These are phyloP conservation scores for Asterophora lycoperdoides DNA, from an alignment of 768 basidiomycete species.

Conservation along the genomic window DNA sequence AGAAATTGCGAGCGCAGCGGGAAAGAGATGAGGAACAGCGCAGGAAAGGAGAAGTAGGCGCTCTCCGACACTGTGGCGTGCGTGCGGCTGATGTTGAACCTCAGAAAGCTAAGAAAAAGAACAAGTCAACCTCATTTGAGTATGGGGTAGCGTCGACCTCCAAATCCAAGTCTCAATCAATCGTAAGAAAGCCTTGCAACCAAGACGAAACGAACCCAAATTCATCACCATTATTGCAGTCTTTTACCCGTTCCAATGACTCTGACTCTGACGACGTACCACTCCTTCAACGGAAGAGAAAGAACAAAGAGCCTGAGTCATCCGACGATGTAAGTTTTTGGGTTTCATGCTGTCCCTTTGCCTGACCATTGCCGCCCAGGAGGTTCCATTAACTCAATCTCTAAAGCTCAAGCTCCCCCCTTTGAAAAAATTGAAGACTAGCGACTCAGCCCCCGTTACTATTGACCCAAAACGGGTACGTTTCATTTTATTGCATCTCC, in stretches of 20 bases:
- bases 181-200: background rate
- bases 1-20: slow-evolving; percentile 15
- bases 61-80: background rate
- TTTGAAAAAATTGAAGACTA: slow-evolving; percentile 7
- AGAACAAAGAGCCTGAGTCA: background rate
- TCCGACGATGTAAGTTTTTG: slow-evolving; percentile 11
- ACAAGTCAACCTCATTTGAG: slow-evolving; percentile 2
- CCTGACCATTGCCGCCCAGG: slow-evolving; percentile 1
- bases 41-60: slow-evolving; percentile 14
- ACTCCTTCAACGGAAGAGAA: slow-evolving; percentile 10
- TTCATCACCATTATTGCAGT: slow-evolving; percentile 3
- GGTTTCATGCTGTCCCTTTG: too few species aligned
- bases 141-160: background rate
- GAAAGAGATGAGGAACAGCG: slow-evolving; percentile 18
- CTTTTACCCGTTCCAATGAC: slow-evolving; percentile 6
- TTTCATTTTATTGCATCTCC: background rate
- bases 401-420: slow-evolving; percentile 5
- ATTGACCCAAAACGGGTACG: slow-evolving; percentile 1
- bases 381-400: slow-evolving; percentile 3
- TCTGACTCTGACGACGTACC: slow-evolving; percentile 13
- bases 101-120: slow-evolving; percentile 1
- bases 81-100: background rate
- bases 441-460: background rate
- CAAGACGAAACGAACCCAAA: background rate
- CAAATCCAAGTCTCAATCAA: slow-evolving; percentile 6